These are phyloP conservation scores for Aspergillus ustus DNA, from an alignment of 2,329 filamentous ascomycete genomes.

Conservation along the genomic window DNA sequence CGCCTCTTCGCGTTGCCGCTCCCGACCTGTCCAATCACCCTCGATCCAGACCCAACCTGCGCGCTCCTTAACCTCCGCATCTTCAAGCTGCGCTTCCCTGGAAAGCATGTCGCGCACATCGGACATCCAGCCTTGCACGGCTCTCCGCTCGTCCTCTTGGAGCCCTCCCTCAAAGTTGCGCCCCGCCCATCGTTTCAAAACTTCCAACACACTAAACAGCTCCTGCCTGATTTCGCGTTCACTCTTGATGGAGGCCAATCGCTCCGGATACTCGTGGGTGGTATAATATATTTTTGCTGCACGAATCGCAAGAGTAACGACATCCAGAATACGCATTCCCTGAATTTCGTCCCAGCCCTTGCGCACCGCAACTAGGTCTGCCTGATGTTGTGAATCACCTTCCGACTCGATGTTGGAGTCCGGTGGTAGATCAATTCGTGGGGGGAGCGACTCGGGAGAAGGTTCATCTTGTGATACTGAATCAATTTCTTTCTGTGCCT, in stretches of 20 bases:
- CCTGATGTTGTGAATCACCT: slow-evolving; percentile 40
- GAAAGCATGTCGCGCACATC: slow-evolving; percentile 77
- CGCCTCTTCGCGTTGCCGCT: slow-evolving; percentile 77
- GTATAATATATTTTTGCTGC: slow-evolving; percentile 97
- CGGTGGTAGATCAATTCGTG: slow-evolving; percentile 37
- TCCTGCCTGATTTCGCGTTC: slow-evolving; percentile 86
- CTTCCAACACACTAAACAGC: slow-evolving; percentile 82
- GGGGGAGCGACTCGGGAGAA: slow-evolving; percentile 33
- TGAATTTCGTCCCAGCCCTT: slow-evolving; percentile 84
- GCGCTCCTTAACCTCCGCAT: slow-evolving; percentile 71
- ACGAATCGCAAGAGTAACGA: slow-evolving; percentile 92
- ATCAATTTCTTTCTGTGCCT: slow-evolving; percentile 69
- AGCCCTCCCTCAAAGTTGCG: slow-evolving; percentile 85
- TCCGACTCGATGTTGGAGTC: slow-evolving; percentile 46
- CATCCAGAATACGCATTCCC: slow-evolving; percentile 88
- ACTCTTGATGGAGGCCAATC: slow-evolving; percentile 82
- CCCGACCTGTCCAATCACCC: slow-evolving; percentile 75
- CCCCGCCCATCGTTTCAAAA: slow-evolving; percentile 87
- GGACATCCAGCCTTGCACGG: slow-evolving; percentile 77
- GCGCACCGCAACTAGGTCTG: slow-evolving; percentile 35
- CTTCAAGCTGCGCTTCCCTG: slow-evolving; percentile 77
- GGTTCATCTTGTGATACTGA: slow-evolving; percentile 42
- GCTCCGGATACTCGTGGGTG: slow-evolving; percentile 82
- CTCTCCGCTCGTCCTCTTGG: slow-evolving; percentile 74
- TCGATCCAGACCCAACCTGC: slow-evolving; percentile 80